These are phyloP conservation scores for Annulohypoxylon stygium DNA, from an alignment of 495 filamentous ascomycete genomes.

Conservation along the genomic window DNA sequence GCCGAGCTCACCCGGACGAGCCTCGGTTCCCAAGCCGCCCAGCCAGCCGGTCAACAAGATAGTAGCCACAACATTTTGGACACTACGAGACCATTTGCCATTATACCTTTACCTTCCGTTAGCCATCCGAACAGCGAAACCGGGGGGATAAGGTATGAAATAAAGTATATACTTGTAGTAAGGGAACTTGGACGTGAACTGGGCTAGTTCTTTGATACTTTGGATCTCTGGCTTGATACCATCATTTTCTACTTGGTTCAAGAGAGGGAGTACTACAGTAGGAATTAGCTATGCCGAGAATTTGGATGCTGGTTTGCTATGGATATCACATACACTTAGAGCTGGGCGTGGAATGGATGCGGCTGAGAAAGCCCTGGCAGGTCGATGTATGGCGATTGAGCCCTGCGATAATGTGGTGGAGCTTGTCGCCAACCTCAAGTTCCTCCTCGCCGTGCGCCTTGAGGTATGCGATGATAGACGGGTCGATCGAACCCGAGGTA, in stretches of 20 bases:
- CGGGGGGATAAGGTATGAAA: neutral
- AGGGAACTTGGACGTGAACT: constrained; percentile 82
- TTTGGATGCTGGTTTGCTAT: neutral
- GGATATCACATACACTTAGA: constrained; percentile 76
- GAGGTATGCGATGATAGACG: constrained; percentile 86
- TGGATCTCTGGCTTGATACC: constrained; percentile 69
- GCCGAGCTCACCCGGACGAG: constrained; percentile 60
- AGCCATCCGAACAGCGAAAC: neutral
- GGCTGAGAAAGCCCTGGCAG: constrained; percentile 83
- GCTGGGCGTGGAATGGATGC: constrained; percentile 87
- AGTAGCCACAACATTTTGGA: constrained; percentile 83
- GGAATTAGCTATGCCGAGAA: constrained; percentile 27
- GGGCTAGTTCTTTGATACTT: constrained; percentile 70
- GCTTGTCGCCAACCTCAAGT: constrained; percentile 79
- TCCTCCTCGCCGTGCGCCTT: constrained; percentile 94
- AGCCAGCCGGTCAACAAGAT: constrained; percentile 84
- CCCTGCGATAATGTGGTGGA: constrained; percentile 81
- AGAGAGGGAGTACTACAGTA: constrained; percentile 58
- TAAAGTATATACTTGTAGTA: constrained; percentile 82
- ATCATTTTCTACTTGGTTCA: constrained; percentile 65
- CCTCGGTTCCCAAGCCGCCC: constrained; percentile 67
- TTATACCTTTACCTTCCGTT: constrained; percentile 71
- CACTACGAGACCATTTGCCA: constrained; percentile 80
- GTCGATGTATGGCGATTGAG: constrained; percentile 75
- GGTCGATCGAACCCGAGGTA: constrained; percentile 71